phyloP scores from a whole-genome alignment of 2,329 filamentous ascomycete species.

The Tolypocladium sp. region DNA sequence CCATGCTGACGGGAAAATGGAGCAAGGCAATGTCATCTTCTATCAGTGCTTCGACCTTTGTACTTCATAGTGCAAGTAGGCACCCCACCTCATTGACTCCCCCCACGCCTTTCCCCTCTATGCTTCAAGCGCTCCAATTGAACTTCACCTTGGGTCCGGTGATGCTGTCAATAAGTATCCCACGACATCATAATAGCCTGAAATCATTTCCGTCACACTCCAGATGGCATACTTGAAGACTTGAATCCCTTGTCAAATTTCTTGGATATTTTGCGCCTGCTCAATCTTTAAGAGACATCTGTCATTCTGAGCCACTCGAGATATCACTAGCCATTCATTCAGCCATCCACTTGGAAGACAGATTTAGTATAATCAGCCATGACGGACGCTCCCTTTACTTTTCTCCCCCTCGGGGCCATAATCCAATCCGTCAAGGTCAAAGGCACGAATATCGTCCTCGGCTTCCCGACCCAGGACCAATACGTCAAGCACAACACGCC shows the following conservation, averaged over 20 bases:
- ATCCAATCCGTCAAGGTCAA: conserved; percentile 73
- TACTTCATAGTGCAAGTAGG: not conserved
- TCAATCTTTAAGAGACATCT: not conserved
- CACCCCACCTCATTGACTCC: not conserved
- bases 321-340: not conserved
- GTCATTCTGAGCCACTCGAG: not conserved
- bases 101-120: not conserved
- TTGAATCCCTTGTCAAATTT: not conserved
- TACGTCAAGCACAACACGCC: conserved; percentile 69
- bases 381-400: conserved; percentile 45
- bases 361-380: conserved; percentile 19
- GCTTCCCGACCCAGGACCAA: conserved; percentile 65
- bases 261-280: not conserved
- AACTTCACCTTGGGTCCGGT: not conserved
- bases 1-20: too few species aligned
- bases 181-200: not conserved
- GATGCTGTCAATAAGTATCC: not conserved
- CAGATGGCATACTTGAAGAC: not conserved
- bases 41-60: too few species aligned
- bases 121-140: not conserved
- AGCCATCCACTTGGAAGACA: not conserved
- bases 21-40: too few species aligned
- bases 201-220: too few species aligned
- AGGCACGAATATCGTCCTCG: conserved; percentile 78
- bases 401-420: conserved; percentile 69